Evolutionary conservation across 1,284 basidiomycete genomes (phyloP), one percentile per base, ranked within the genome.

Genomic region (Crepidotus sp.): DNA sequence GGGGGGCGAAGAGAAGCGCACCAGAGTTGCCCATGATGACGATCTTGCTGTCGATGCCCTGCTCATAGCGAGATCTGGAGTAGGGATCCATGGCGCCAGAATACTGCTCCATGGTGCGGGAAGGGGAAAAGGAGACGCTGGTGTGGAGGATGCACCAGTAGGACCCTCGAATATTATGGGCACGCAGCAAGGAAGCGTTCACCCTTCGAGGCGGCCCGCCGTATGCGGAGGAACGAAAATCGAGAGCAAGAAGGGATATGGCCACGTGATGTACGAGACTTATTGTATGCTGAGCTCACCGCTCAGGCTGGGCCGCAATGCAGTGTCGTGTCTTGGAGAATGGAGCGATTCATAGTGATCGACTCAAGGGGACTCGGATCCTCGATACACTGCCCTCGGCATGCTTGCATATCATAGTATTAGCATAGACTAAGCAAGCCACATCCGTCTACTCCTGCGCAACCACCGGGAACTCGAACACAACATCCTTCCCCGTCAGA

Each of bases 11-110:
- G 11, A 32, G 51, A 31, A 48, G 60, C 69, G 51, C 50, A 80
- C 92, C 91, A 61, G 93, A 92, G 60, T 91, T 93, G 61, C 94
- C 94, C 73, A 97, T 90, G 55, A 97, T 79, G 60, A 97, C 93
- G 59, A 97, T 89, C 75, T 97, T 97, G 55, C 90, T 91, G 71
- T 97, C 94, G 60, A 96, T 74, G 56, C 83, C 81, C 55, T 80
- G 79, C 59, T 86, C 82, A 61, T 77, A 83, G 64, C 77, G 72
- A 59, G 77, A 70, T 60, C 72, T 65, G 42, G 70, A 64, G 64
- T 81, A 81, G 40, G 75, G 78, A 63, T 80, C 76, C 67, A 77
- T 69, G 57, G 63, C 64, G 35, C n/a, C n/a, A n/a, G 71, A 68
- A 48, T 68, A 73, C 51, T 53, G 51, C 51, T 44, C 36, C 49